phyloP scores from a whole-genome alignment of 2,329 filamentous ascomycete species.

The Monilinia fructigena region DNA sequence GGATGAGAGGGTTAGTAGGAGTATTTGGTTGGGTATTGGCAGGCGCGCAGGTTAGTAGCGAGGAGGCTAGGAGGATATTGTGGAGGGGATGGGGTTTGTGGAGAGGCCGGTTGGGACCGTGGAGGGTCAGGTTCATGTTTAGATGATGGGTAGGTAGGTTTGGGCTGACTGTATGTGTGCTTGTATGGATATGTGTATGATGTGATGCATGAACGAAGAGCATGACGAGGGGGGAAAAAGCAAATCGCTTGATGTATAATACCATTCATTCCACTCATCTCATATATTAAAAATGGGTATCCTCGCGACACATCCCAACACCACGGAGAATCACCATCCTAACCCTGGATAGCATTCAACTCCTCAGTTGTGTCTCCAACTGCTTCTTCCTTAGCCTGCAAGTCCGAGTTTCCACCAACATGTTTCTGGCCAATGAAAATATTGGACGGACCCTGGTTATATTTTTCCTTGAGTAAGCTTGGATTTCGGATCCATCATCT shows the following conservation, averaged over 20 bases:
- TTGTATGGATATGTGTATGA: neutral
- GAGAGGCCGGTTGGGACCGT: conserved; percentile 85
- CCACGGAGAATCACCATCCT: neutral
- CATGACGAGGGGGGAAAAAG: neutral
- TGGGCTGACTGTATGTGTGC: neutral
- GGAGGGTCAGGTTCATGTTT: conserved; percentile 64
- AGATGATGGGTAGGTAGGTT: neutral
- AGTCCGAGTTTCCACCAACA: conserved; percentile 93
- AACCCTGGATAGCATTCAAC: conserved; percentile 54
- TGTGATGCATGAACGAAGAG: neutral
- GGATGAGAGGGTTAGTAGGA: conserved; percentile 76
- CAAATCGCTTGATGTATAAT: conserved; percentile 7
- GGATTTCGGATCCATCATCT: conserved; percentile 82
- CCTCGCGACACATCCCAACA: too few species aligned
- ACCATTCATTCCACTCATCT: neutral
- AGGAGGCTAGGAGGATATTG: conserved; percentile 73
- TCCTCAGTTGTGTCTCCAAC: conserved; percentile 63
- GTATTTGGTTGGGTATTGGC: conserved; percentile 90
- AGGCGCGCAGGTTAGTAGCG: conserved; percentile 82
- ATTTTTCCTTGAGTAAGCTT: conserved; percentile 78
- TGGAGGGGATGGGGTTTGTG: conserved; percentile 85
- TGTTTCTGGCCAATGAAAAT: conserved; percentile 89
- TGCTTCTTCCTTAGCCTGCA: conserved; percentile 66
- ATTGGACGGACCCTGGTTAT: conserved; percentile 86
- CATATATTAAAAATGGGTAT: too few species aligned